Evolutionary conservation across 306 rosid genomes (phyloP).

Genomic region (Senna tora): DNA sequence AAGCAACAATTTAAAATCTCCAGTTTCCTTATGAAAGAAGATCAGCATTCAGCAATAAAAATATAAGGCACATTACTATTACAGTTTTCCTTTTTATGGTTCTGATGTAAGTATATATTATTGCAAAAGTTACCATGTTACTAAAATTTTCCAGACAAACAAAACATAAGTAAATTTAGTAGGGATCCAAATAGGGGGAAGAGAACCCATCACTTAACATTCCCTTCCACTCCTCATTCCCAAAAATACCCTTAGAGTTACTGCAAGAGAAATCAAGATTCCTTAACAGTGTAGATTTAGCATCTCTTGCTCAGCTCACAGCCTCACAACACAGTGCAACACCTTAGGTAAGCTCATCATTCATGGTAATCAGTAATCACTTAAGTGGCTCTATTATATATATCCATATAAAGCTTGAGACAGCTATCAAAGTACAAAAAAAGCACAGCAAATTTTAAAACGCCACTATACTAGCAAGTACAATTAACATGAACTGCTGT

Average conservation of each 20-base stretch:
- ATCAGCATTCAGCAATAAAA: neutral
- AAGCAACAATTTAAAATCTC: slow-evolving; percentile 7
- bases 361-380: slow-evolving; percentile 10
- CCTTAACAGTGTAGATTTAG: neutral
- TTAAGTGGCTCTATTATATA: neutral
- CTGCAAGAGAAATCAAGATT: slow-evolving; percentile 20
- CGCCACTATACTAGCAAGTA: slow-evolving; percentile 10
- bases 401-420: neutral
- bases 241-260: too few relatives aligned
- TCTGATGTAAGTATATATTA: too few relatives aligned
- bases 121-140: neutral
- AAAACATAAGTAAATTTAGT: neutral
- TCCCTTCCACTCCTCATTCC: too few relatives aligned
- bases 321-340: slow-evolving; percentile 7
- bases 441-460: neutral
- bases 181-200: too few relatives aligned
- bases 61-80: neutral
- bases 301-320: slow-evolving; percentile 3
- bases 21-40: neutral
- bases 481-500: neutral
- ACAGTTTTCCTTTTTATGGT: neutral
- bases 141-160: neutral
- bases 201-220: too few relatives aligned
- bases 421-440: neutral
- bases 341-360: neutral